Conservation (phyloP, 1,139 yeast species). For the Magnusiomyces paraingens region DNA sequence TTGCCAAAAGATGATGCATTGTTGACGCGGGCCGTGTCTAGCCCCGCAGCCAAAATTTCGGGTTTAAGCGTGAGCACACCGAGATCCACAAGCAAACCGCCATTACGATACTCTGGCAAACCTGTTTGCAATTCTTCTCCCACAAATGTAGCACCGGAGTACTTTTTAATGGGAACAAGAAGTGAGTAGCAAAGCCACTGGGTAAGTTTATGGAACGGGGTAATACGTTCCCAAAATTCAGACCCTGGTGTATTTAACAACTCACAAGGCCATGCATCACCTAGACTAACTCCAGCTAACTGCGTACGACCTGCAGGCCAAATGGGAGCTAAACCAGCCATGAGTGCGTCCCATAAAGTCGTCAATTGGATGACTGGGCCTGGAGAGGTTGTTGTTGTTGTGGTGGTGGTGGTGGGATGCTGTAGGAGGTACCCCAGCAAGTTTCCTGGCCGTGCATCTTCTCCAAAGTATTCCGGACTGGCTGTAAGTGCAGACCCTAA, state of each 20-base stretch:
- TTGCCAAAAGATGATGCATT: conserved; percentile 17
- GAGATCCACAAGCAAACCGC: conserved; percentile 51
- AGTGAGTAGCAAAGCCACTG: conserved; percentile 59
- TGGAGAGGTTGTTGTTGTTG: neutral
- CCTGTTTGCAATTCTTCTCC: conserved; percentile 48
- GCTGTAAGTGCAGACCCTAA: conserved; percentile 41
- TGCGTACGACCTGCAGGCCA: conserved; percentile 55
- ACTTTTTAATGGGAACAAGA: conserved; percentile 43
- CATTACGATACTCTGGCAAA: conserved; percentile 57
- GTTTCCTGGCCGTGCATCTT: conserved; percentile 48
- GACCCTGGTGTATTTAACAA: conserved; percentile 29
- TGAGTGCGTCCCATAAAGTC: conserved; percentile 46
- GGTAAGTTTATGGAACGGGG: conserved; percentile 55
- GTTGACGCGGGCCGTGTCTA: conserved; percentile 20
- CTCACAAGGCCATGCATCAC: conserved; percentile 52
- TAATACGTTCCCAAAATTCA: conserved; percentile 34
- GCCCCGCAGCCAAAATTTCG: conserved; percentile 34
- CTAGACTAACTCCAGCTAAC: conserved; percentile 44
- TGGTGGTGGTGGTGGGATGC: conserved; percentile 17
- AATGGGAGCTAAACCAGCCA: conserved; percentile 46
- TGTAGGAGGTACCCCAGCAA: conserved; percentile 41
- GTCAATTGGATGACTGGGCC: conserved; percentile 35
- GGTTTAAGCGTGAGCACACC: conserved; percentile 44
- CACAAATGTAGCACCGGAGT: conserved; percentile 37
- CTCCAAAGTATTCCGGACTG: conserved; percentile 39